Evolutionary conservation across 768 basidiomycete genomes (phyloP).

Genomic region (Hygrocybe punicea): DNA sequence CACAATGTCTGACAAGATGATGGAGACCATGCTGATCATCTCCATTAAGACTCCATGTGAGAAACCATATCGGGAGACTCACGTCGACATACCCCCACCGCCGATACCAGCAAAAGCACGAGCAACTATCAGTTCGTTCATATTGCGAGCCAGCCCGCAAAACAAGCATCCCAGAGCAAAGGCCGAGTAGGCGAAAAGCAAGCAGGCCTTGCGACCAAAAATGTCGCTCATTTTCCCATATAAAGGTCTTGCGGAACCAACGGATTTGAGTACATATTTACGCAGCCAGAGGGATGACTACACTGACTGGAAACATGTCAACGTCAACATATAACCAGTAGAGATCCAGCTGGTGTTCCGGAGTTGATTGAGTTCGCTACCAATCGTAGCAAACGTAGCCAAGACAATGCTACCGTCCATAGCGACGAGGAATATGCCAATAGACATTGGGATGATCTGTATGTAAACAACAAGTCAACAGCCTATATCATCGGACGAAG

Average conservation of each 20-base stretch:
- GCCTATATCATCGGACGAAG: too few species aligned
- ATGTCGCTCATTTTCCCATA: slow-evolving; percentile 67
- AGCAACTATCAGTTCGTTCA: slow-evolving; percentile 52
- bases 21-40: slow-evolving; percentile 49
- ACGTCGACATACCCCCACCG: slow-evolving; percentile 64
- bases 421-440: slow-evolving; percentile 47
- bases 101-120: slow-evolving; percentile 59
- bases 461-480: too few species aligned
- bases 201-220: slow-evolving; percentile 57
- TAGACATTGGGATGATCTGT: slow-evolving; percentile 46
- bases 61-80: slow-evolving; percentile 18
- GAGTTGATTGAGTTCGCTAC: slow-evolving; percentile 57
- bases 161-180: slow-evolving; percentile 54
- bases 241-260: slow-evolving; percentile 43
- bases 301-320: slow-evolving; percentile 58
- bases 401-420: slow-evolving; percentile 52
- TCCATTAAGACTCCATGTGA: not conserved
- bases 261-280: not conserved
- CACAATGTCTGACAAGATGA: slow-evolving; percentile 64
- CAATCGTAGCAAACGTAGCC: slow-evolving; percentile 53
- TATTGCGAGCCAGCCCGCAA: slow-evolving; percentile 51
- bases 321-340: slow-evolving; percentile 58
- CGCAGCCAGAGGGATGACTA: not conserved
- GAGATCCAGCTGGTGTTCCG: slow-evolving; percentile 68
- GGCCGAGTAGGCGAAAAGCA: slow-evolving; percentile 52